phyloP scores from a whole-genome alignment of 805 yeast species.

The Starmerella etchellsii region DNA sequence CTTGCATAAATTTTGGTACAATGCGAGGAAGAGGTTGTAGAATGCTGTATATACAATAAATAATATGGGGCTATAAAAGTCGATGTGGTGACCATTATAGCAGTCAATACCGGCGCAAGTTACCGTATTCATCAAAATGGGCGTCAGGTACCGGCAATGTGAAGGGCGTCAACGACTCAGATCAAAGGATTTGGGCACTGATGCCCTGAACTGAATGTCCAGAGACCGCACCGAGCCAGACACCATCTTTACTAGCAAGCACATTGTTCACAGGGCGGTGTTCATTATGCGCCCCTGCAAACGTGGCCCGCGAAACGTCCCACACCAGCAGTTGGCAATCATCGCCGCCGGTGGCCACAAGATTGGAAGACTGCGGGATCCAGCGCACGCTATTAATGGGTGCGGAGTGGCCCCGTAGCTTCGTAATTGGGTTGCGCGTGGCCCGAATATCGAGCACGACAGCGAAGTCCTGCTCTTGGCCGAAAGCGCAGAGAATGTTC shows the following conservation, averaged over 20 bases:
- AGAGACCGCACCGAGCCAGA: conserved; percentile 66
- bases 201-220: conserved; percentile 58
- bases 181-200: too few species aligned
- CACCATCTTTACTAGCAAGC: conserved; percentile 59
- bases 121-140: too few species aligned
- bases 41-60: too few species aligned
- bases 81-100: too few species aligned
- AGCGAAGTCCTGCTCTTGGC: conserved; percentile 52
- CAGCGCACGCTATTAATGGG: conserved; percentile 64
- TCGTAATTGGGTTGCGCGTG: conserved; percentile 71
- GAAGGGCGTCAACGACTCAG: too few species aligned
- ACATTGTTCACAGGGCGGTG: conserved; percentile 63
- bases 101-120: too few species aligned
- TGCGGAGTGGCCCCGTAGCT: conserved; percentile 53
- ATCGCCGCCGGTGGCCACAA: conserved; percentile 57
- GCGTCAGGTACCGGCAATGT: too few species aligned
- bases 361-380: conserved; percentile 59
- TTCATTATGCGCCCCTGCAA: conserved; percentile 42
- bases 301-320: conserved; percentile 40
- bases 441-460: conserved; percentile 70
- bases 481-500: conserved; percentile 73
- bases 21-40: too few species aligned
- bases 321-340: conserved; percentile 49
- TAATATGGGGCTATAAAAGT: too few species aligned
- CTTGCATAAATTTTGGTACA: too few species aligned